These are phyloP conservation scores for Candida tammaniensis DNA, from an alignment of 805 yeast species.

Conservation along the genomic window DNA sequence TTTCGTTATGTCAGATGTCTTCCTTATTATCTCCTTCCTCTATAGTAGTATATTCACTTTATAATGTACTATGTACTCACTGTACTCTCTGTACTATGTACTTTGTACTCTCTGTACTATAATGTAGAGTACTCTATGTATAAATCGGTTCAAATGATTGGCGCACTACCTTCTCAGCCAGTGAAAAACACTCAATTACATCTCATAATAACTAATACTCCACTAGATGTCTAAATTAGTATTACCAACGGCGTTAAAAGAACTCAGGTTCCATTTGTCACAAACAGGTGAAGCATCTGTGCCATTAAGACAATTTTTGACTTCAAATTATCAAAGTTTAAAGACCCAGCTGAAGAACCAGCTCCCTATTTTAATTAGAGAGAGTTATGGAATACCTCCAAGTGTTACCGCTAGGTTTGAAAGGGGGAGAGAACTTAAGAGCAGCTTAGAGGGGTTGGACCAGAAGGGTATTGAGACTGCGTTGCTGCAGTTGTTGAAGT, in stretches of 20 bases:
- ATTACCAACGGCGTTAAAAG: slow-evolving; percentile 60
- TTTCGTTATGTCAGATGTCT: no score
- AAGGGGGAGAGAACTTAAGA: slow-evolving; percentile 50
- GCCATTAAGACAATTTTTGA: slow-evolving; percentile 63
- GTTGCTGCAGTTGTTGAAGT: slow-evolving; percentile 37
- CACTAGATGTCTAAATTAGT: slow-evolving; percentile 39
- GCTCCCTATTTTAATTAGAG: slow-evolving; percentile 76
- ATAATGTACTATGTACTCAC: no score
- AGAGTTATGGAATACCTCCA: slow-evolving; percentile 70
- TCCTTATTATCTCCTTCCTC: no score
- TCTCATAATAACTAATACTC: background rate
- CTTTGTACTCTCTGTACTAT: no score
- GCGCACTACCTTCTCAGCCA: slow-evolving; percentile 5
- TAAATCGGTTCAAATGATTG: no score
- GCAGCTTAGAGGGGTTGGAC: slow-evolving; percentile 46
- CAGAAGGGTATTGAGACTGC: slow-evolving; percentile 43
- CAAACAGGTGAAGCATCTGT: slow-evolving; percentile 74
- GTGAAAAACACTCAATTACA: slow-evolving; percentile 6
- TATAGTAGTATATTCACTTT: no score
- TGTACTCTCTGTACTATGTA: no score
- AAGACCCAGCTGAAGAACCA: slow-evolving; percentile 54
- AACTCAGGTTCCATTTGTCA: slow-evolving; percentile 77
- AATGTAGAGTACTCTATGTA: no score
- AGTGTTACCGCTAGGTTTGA: slow-evolving; percentile 72
- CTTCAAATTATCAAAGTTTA: slow-evolving; percentile 62